Evolutionary conservation across 2,329 filamentous ascomycete genomes (phyloP), one percentile per base, ranked within the genome.

Genomic region (Botrytis tulipae): DNA sequence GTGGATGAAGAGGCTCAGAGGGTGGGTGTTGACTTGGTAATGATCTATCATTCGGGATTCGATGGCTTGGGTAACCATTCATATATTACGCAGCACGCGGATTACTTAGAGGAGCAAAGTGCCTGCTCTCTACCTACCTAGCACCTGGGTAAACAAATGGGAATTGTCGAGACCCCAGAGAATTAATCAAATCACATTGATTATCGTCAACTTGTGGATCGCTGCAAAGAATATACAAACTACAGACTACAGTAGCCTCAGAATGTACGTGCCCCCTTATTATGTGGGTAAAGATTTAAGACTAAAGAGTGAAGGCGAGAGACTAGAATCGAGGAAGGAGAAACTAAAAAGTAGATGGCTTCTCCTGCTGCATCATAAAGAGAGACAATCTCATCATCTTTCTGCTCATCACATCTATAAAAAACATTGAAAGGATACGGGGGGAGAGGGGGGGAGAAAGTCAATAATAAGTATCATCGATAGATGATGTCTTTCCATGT

Each of bases 351-450:
- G 25, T 42, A 44, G 37, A 63, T 42, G 37, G 35, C 46, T 20
- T 46, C 16, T 68, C 37, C 46, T 68, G 46, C 48, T 54, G 65
- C 48, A 57, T 68, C 46, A 42, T 29, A 57, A 68, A 57, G 35
- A 57, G 66, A 68, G 35, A 68, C 48, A 68, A 68, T 68, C 65
- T 57, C 48, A 69, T 69, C 66, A 69, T 68, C 66, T 4, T 44
- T 44, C n/a, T 69, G 48, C 66, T 69, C 66, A 69, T 69, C 48
- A 44, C 66, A 57, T 59, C 48, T 57, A 20, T 51, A 37, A 44
- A 20, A 37, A 32, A 25, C 57, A 42, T 32, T 20, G 51, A 69
- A 57, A 18, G 32, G 32, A 22, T 35, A 61, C 32, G 59, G 61
- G n/a, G 25, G 57, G n/a, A 44, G 9, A 32, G 22, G n/a, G 46